Evolutionary conservation across 495 filamentous ascomycete species (phyloP).

Genomic region (Saxispiralis lemnorum): DNA sequence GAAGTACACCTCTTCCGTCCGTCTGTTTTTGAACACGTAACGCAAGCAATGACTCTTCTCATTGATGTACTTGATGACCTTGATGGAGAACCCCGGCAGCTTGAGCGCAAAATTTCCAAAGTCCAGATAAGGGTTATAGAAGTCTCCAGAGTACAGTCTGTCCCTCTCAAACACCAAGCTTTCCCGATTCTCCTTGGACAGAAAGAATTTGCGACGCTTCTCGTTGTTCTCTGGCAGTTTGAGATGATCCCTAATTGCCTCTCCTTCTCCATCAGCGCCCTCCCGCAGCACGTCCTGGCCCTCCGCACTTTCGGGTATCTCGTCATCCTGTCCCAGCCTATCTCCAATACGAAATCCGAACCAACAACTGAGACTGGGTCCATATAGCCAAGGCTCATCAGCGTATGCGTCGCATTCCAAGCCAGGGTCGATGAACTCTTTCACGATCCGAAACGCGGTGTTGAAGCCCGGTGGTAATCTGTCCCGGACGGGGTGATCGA

Average conservation of each 20-base stretch:
- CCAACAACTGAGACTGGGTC: constrained; percentile 51
- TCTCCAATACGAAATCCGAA: constrained; percentile 51
- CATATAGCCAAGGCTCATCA: constrained; percentile 68
- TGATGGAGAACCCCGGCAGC: constrained; percentile 23
- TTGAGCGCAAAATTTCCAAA: constrained; percentile 38
- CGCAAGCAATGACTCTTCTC: constrained; percentile 23
- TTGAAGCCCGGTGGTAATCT: constrained; percentile 67
- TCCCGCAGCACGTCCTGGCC: constrained; percentile 40
- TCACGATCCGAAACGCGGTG: constrained; percentile 64
- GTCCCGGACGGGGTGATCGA: constrained; percentile 70
- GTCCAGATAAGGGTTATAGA: constrained; percentile 77
- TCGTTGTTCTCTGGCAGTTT: constrained; percentile 16
- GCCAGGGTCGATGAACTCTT: constrained; percentile 71
- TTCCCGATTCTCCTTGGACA: constrained; percentile 24
- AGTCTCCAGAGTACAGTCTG: constrained; percentile 56
- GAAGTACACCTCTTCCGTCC: constrained; percentile 21
- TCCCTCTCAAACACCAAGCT: constrained; percentile 39
- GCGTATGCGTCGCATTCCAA: constrained; percentile 73
- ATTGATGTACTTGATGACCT: constrained; percentile 23
- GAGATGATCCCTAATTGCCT: constrained; percentile 21
- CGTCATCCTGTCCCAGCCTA: constrained; percentile 5
- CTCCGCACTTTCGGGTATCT: constrained; percentile 16
- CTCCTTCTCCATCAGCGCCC: constrained; percentile 46
- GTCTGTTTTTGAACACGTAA: constrained; percentile 23
- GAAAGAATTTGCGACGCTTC: constrained; percentile 21